These are phyloP conservation scores for Dothideomycetes sp. DNA, from an alignment of 2,329 filamentous ascomycete genomes.

Conservation along the genomic window DNA sequence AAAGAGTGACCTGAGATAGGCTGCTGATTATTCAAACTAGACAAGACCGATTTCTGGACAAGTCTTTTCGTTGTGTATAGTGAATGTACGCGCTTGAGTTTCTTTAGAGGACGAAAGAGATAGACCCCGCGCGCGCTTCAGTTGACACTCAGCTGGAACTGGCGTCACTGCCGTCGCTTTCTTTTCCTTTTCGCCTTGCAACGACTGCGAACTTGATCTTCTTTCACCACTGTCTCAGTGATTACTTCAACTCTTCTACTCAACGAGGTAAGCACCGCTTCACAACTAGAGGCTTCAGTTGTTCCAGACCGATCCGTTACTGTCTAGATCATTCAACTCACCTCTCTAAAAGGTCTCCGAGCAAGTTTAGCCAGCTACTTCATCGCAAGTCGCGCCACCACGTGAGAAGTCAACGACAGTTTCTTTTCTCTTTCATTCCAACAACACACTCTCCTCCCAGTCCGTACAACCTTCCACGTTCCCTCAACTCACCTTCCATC, in stretches of 20 bases:
- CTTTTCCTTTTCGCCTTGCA: neutral
- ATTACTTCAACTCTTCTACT: no score
- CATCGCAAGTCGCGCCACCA: slow-evolving; percentile 5
- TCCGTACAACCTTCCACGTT: slow-evolving; percentile 1
- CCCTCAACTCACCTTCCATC: slow-evolving; percentile 5
- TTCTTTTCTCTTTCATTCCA: slow-evolving; percentile 2
- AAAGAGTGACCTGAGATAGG: no score
- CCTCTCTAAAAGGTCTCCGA: neutral
- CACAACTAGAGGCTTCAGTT: no score
- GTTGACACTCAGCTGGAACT: slow-evolving; percentile 9
- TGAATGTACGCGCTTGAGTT: no score
- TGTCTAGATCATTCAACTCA: neutral
- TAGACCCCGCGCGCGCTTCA: slow-evolving; percentile 9
- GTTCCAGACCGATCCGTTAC: no score
- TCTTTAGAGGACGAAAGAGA: neutral
- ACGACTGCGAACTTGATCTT: no score
- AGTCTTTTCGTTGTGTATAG: no score
- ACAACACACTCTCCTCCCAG: slow-evolving; percentile 12
- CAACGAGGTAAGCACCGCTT: no score
- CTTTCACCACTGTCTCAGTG: neutral
- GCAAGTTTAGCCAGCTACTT: neutral
- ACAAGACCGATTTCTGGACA: no score
- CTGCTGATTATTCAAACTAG: no score
- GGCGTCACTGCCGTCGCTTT: slow-evolving; percentile 9
- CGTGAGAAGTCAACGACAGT: slow-evolving; percentile 9